Percentiles rank a stretch among this genome's conserved stretches.
phyloP scores from a whole-genome alignment of 2,329 filamentous ascomycete species.

The Aspergillus ochraceoroseus region DNA sequence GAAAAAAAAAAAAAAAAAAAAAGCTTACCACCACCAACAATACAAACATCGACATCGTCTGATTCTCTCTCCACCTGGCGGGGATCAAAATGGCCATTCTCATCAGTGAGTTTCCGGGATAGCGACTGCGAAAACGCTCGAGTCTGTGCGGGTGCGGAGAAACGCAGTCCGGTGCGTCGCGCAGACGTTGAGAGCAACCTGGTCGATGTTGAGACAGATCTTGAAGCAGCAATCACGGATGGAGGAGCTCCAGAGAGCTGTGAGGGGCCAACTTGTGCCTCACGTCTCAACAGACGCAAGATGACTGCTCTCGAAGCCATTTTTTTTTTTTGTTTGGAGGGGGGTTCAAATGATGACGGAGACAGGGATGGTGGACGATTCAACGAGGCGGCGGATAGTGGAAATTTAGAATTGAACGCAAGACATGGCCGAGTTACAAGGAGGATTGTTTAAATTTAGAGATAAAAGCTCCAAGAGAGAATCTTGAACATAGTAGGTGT shows the following conservation, averaged over 20 bases:
- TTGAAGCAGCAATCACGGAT: slow-evolving; percentile 23
- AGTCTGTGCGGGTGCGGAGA: slow-evolving; percentile 30
- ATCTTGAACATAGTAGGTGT: too few relatives aligned
- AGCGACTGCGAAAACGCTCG: slow-evolving; percentile 46
- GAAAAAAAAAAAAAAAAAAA: neutral
- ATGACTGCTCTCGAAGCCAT: slow-evolving; percentile 40
- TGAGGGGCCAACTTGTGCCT: slow-evolving; percentile 30
- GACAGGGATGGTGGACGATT: slow-evolving; percentile 2
- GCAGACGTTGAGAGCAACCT: slow-evolving; percentile 20
- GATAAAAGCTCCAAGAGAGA: too few relatives aligned
- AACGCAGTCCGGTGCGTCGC: slow-evolving; percentile 18
- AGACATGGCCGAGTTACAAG: slow-evolving; percentile 16
- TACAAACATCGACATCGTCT: slow-evolving; percentile 93
- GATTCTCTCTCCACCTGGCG: slow-evolving; percentile 72
- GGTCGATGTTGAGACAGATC: slow-evolving; percentile 19
- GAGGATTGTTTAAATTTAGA: neutral
- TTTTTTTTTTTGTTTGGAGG: too few relatives aligned
- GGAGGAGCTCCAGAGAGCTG: slow-evolving; percentile 29
- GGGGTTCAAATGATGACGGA: too few relatives aligned
- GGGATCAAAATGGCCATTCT: slow-evolving; percentile 61
- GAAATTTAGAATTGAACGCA: slow-evolving; percentile 12
- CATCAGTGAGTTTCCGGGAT: slow-evolving; percentile 40
- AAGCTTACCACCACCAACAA: slow-evolving; percentile 73
- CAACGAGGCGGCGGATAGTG: slow-evolving; percentile 4
- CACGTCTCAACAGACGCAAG: slow-evolving; percentile 42